Percentiles rank a stretch among this genome's conserved stretches.
Conservation (phyloP, 305 asterid genomes). For the Rubia occidens region DNA sequence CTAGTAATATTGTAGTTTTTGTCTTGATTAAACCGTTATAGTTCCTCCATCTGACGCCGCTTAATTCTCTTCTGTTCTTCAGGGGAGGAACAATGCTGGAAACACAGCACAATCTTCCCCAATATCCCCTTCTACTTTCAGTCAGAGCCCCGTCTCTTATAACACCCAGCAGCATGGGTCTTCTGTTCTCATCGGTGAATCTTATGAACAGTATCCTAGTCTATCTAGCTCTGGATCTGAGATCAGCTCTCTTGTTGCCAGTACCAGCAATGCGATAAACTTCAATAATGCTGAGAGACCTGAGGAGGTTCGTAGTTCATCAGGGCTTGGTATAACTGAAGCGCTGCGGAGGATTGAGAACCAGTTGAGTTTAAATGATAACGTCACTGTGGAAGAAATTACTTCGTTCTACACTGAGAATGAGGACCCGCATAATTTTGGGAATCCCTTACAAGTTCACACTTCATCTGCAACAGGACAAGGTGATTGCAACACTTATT, state of each 20-base stretch:
- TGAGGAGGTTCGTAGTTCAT: conserved; percentile 40
- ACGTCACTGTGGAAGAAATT: conserved; percentile 39
- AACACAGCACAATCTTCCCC: conserved; percentile 40
- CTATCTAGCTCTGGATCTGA: conserved; percentile 67
- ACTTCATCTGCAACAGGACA: conserved; percentile 37
- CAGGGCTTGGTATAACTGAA: conserved; percentile 40
- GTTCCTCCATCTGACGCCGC: conserved; percentile 7
- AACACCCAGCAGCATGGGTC: conserved; percentile 47
- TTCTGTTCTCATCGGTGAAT: conserved; percentile 39
- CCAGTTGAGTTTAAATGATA: conserved; percentile 75
- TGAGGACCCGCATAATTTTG: conserved; percentile 39
- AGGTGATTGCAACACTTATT: conserved; percentile 33
- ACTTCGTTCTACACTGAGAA: conserved; percentile 31
- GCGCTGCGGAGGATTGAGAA: conserved; percentile 68
- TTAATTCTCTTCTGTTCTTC: conserved; percentile 21
- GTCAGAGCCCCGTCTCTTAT: conserved; percentile 47
- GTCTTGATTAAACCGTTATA: conserved; percentile 2
- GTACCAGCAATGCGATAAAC: conserved; percentile 22
- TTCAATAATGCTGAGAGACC: conserved; percentile 25
- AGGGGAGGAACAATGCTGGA: conserved; percentile 54
- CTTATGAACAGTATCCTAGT: conserved; percentile 40
- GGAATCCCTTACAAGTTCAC: conserved; percentile 31
- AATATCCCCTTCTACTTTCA: conserved; percentile 33
- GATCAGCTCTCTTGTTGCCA: conserved; percentile 41
- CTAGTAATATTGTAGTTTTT: neutral